These are phyloP conservation scores for Melastoma malabathricum DNA, from an alignment of 345 rosid genomes.

Conservation along the genomic window DNA sequence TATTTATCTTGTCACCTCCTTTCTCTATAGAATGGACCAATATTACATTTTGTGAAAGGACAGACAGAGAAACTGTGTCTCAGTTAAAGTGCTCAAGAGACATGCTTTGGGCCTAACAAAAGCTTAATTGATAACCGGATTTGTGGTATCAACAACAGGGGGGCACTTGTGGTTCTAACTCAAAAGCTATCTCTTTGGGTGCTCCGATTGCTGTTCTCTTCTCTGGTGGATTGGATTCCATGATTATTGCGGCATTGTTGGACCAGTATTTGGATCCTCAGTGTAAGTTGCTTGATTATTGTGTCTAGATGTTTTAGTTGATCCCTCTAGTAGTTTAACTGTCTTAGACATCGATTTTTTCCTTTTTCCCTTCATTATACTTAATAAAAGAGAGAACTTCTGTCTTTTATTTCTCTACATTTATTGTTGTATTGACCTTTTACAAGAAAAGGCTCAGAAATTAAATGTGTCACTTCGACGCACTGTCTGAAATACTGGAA, in stretches of 20 bases:
- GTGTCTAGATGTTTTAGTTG: background rate
- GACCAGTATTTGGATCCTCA: slow-evolving; percentile 60
- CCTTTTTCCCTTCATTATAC: background rate
- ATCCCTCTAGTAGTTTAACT: slow-evolving; percentile 1
- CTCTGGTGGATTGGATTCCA: slow-evolving; percentile 95
- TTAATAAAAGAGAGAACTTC: no score
- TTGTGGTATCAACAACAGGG: slow-evolving; percentile 24
- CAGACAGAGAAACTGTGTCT: no score
- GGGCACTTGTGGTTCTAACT: slow-evolving; percentile 9
- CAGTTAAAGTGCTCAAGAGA: no score
- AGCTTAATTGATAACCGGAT: background rate
- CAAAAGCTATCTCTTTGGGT: background rate
- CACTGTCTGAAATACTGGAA: no score
- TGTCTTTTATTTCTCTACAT: no score
- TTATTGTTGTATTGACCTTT: no score
- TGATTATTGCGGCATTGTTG: slow-evolving; percentile 82
- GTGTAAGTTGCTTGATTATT: slow-evolving; percentile 27
- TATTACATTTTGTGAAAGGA: no score
- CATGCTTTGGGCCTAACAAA: no score
- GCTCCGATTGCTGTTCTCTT: slow-evolving; percentile 80
- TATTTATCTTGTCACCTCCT: no score
- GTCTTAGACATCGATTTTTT: background rate
- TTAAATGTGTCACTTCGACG: no score
- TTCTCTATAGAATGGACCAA: no score
- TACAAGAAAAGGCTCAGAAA: no score